Conservation (phyloP, 2,329 filamentous ascomycete species). For the Coniochaeta hoffmannii region DNA sequence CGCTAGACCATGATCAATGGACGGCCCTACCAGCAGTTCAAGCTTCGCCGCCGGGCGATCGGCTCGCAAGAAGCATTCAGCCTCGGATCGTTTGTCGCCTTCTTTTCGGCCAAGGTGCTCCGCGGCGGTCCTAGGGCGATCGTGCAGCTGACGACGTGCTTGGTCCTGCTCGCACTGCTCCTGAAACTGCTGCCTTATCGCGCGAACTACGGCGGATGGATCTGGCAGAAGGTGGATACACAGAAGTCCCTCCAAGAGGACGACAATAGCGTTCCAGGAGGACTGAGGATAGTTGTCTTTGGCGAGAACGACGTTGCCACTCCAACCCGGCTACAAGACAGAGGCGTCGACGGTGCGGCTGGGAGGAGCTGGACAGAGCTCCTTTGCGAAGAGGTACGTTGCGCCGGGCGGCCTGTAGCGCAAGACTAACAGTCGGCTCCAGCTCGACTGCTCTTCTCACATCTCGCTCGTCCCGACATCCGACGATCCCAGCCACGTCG, state of each 20-base stretch:
- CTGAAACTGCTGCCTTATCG: slow-evolving; percentile 13
- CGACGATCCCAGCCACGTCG: slow-evolving; percentile 37
- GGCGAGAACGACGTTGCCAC: slow-evolving; percentile 41
- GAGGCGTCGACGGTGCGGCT: slow-evolving; percentile 10
- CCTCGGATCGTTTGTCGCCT: slow-evolving; percentile 12
- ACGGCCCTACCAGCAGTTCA: neutral
- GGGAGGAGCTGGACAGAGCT: slow-evolving; percentile 45
- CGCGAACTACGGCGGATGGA: slow-evolving; percentile 5
- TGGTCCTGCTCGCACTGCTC: slow-evolving; percentile 15
- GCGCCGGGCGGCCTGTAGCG: neutral
- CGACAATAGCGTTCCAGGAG: slow-evolving; percentile 14
- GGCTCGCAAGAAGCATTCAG: neutral
- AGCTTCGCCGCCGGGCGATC: neutral
- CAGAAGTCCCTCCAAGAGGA: slow-evolving; percentile 4
- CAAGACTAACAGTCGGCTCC: neutral
- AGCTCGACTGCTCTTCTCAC: slow-evolving; percentile 40
- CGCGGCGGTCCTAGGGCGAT: slow-evolving; percentile 20
- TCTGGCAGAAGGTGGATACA: slow-evolving; percentile 9
- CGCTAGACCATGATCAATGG: slow-evolving; percentile 1
- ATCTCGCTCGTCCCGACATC: slow-evolving; percentile 35
- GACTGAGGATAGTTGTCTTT: slow-evolving; percentile 44
- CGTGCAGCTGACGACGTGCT: slow-evolving; percentile 15
- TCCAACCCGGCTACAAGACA: slow-evolving; percentile 16
- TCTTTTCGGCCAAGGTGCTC: slow-evolving; percentile 19
- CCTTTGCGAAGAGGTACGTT: slow-evolving; percentile 37